Evolutionary conservation across 352 stramenopile species (phyloP), one percentile per base, ranked within the genome.

Genomic region (Pythium dissimile): DNA sequence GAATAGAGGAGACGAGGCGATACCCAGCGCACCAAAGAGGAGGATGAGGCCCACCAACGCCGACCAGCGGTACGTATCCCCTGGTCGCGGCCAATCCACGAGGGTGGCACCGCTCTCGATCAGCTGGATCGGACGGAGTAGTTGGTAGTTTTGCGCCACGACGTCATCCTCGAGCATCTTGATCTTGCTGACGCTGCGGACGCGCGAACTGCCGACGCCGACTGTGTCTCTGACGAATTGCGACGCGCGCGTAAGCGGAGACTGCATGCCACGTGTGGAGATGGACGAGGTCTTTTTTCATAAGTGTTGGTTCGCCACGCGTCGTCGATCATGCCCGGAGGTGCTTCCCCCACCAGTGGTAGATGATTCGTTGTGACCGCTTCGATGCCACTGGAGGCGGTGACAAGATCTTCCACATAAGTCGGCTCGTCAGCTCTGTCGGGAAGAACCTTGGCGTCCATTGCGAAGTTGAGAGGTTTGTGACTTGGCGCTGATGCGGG

Each of bases 1-100:
- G 32, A 72, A 72, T 21, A 75, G 55, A 11, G 67, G 67, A 3
- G 64, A 34, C 12, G 63, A 67, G 9, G 67, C 70, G 44, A 75
- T 64, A 1, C 45, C 67, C 15, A 75, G 59, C 16, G 67, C 64
- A 11, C 63, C 34, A 26, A 72, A 75, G n/a, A 75, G 49, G 3
- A 75, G 27, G 2, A 72, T 49, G 39, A 75, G 50, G 13, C 67
- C 67, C 12, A 72, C 18, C 30, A 52, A 18, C 11, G 45, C 28
- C 28, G 28, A 52, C 27, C 20, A 11, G 1, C 28, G 45, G 16
- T 52, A 28, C n/a, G 45, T 42, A 28, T 52, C 45, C n/a, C 45
- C 45, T 20, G 45, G 45, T 5, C 28, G 28, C 27, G 28, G 45
- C 28, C 41, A 41, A 28, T 52, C 45, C 0, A 13, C 3, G 15